A percentile compares a stretch with the other conserved stretches of the same genome.
Conservation (phyloP, 805 yeast genomes). For the Jamesozyma jinghongensis region DNA sequence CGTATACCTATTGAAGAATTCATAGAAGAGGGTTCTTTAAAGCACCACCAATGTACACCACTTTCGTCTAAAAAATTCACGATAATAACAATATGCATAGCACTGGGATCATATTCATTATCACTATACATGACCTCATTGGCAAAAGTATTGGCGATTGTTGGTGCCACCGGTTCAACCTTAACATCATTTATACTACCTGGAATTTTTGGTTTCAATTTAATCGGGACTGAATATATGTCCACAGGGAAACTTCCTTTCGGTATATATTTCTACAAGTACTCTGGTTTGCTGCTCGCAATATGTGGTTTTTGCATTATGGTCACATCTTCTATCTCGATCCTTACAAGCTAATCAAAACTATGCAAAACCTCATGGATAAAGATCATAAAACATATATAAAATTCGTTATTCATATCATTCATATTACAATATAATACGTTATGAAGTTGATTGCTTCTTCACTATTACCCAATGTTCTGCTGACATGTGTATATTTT, state of each 20-base stretch:
- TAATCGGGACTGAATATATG: slow-evolving; percentile 20
- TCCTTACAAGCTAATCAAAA: not conserved
- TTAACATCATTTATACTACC: slow-evolving; percentile 71
- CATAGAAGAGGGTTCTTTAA: slow-evolving; percentile 16
- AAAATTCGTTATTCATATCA: no score
- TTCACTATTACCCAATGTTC: no score
- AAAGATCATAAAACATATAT: no score
- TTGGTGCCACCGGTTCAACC: slow-evolving; percentile 80
- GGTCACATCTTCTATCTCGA: slow-evolving; percentile 27
- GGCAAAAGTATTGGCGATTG: slow-evolving; percentile 60
- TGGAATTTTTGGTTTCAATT: slow-evolving; percentile 56
- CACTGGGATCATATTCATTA: slow-evolving; percentile 41
- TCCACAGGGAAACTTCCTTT: slow-evolving; percentile 13
- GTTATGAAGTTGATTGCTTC: no score
- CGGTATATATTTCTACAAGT: slow-evolving; percentile 29
- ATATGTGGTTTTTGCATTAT: slow-evolving; percentile 42
- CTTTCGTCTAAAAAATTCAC: slow-evolving; percentile 35
- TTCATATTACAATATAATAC: no score
- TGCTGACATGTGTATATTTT: no score
- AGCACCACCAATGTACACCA: slow-evolving; percentile 13
- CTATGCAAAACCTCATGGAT: not conserved
- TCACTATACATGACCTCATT: slow-evolving; percentile 56
- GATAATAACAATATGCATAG: slow-evolving; percentile 39
- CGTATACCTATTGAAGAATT: slow-evolving; percentile 5
- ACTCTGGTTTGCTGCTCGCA: slow-evolving; percentile 31